A percentile compares a stretch with the other conserved stretches of the same genome.
These are phyloP conservation scores for Zanthoxylum bungeanum DNA, from an alignment of 345 rosid species.

Conservation along the genomic window DNA sequence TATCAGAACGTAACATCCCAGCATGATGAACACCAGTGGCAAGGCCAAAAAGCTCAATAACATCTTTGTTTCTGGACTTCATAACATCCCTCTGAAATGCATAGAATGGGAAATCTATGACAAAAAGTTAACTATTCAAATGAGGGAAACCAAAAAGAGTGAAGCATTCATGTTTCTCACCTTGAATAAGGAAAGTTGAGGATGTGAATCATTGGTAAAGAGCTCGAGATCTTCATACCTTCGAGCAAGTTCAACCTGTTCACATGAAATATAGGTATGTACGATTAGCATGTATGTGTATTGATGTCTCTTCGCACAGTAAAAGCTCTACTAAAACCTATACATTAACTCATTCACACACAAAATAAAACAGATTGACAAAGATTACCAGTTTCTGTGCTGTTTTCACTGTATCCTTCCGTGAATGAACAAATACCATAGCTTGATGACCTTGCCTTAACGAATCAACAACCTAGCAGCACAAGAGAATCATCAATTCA, in stretches of 20 bases:
- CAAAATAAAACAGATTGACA: constrained; percentile 8
- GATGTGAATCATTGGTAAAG: constrained; percentile 64
- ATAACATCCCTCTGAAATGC: constrained; percentile 72
- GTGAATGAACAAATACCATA: constrained; percentile 96
- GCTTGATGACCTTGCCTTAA: constrained; percentile 90
- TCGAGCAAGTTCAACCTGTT: constrained; percentile 82
- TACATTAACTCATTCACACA: neutral
- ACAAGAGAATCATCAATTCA: constrained; percentile 18
- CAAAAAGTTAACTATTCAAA: constrained; percentile 6
- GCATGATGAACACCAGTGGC: constrained; percentile 94
- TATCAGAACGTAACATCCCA: constrained; percentile 93
- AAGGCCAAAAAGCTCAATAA: constrained; percentile 68
- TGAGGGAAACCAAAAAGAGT: constrained; percentile 7
- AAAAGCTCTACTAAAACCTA: neutral
- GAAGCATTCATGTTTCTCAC: constrained; percentile 31
- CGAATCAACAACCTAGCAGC: constrained; percentile 76
- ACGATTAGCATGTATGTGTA: neutral
- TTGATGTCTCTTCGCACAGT: neutral
- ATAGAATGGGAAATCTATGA: constrained; percentile 17
- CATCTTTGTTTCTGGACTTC: constrained; percentile 95
- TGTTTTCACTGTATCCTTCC: constrained; percentile 96
- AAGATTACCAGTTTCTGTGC: constrained; percentile 76
- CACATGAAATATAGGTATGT: constrained; percentile 7
- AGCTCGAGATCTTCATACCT: constrained; percentile 59
- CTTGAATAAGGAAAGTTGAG: constrained; percentile 66